phyloP scores from a whole-genome alignment of 2,329 filamentous ascomycete genomes.

The Fusarium brevicatenulatum region DNA sequence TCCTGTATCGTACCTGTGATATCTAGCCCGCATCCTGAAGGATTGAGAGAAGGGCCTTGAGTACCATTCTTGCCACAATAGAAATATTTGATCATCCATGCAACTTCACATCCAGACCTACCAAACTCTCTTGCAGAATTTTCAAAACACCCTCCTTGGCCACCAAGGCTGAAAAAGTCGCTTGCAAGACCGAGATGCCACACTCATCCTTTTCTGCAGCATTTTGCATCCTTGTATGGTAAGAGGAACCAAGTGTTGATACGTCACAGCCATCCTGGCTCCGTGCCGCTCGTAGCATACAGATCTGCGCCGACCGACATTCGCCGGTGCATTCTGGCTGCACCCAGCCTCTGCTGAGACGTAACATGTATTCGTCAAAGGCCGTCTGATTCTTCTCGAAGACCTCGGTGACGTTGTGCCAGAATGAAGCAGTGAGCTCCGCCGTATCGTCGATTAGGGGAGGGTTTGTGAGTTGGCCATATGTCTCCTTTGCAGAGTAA shows the following conservation, averaged over 20 bases:
- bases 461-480: conserved; percentile 58
- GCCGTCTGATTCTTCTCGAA: conserved; percentile 56
- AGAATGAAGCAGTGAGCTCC: conserved; percentile 66
- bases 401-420: conserved; percentile 65
- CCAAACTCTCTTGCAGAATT: conserved; percentile 35
- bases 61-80: not conserved
- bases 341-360: conserved; percentile 60
- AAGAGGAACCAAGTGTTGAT: conserved; percentile 49
- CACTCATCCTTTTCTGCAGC: conserved; percentile 43
- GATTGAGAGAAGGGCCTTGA: not conserved
- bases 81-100: not conserved
- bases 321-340: conserved; percentile 53
- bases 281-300: conserved; percentile 62
- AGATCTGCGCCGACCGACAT: conserved; percentile 60
- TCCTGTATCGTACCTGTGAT: not conserved
- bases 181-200: conserved; percentile 44
- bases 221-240: conserved; percentile 45
- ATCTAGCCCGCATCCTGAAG: not conserved
- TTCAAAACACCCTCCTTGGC: conserved; percentile 40
- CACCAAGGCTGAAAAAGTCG: conserved; percentile 42
- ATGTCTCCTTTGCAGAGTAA: conserved; percentile 66
- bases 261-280: conserved; percentile 62
- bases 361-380: conserved; percentile 59
- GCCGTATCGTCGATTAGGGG: conserved; percentile 51
- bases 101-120: conserved; percentile 6